These are phyloP conservation scores for Sphagnum fallax DNA, from an alignment of 228 moss, liverwort and hornwort genomes.

Conservation along the genomic window DNA sequence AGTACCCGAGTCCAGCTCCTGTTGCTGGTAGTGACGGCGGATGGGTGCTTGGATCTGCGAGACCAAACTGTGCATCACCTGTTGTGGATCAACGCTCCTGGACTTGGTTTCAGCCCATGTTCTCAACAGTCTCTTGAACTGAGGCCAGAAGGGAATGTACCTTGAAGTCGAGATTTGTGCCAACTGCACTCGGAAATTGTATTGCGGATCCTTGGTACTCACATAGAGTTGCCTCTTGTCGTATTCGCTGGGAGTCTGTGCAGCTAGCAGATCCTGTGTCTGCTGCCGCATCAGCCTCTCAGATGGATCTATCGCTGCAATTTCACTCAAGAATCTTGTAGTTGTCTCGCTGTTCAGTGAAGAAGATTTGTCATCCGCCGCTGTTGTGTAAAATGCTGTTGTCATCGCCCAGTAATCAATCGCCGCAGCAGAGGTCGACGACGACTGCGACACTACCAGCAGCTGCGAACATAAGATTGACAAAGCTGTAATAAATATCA, in stretches of 20 bases:
- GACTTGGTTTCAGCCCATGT: conserved; percentile 17
- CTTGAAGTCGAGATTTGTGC: not conserved
- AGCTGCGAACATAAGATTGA: not conserved
- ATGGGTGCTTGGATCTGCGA: conserved; percentile 30
- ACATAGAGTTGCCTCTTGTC: not conserved
- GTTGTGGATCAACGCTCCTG: conserved; percentile 21
- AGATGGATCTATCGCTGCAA: not conserved
- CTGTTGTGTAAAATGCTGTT: no score
- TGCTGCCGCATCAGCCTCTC: not conserved
- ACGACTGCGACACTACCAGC: not conserved
- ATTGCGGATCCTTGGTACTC: not conserved
- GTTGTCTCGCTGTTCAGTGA: not conserved
- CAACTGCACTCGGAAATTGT: not conserved
- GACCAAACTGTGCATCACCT: conserved; percentile 25
- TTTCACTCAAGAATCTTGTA: not conserved
- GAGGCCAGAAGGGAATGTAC: conserved; percentile 14
- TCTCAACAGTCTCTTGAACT: conserved; percentile 26
- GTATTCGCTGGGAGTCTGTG: not conserved
- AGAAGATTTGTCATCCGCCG: no score
- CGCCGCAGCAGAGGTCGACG: not conserved
- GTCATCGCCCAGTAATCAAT: no score
- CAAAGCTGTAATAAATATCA: not conserved
- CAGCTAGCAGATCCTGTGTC: not conserved
- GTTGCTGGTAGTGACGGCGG: conserved; percentile 18
- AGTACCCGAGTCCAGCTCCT: not conserved